Base-by-base conservation (phyloP, 2,329 filamentous ascomycete species). In the Seiridium unicorne region DNA sequence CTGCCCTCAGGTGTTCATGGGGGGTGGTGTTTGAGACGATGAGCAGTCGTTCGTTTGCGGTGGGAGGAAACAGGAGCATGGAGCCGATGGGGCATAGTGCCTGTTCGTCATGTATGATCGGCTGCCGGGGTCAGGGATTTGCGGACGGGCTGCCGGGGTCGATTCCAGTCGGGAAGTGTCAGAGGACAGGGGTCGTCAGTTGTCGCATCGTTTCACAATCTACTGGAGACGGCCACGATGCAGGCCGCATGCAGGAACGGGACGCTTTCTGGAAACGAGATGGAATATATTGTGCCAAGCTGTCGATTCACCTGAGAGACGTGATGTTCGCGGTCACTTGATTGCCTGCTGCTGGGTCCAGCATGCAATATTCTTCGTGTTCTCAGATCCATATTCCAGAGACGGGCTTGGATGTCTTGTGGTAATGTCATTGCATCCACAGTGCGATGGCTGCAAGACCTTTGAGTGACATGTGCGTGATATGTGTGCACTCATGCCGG, bases 41-140 rank as follows among this genome's bases (percentile, higher is more conserved):
- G 32, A 57, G 42, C 35, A 44, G 18, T 55, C 51, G 51, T 55
- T 35, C 26, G 51, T 40, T 35, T n/a, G 31, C 51, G 53, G 48
- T 51, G 7, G 42, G 56, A 36, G 57, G 49, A 53, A 53, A 53
- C 42, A 53, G 57, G 55, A 57, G 38, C 34, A 51, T n/a, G 26
- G 38, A 48, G 59, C 59, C 56, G 63, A 63, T 62, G 42, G 61
- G 59, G 55, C 44, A 60, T 60, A 58, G 58, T 44, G 40, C 35
- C 26, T 32, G 49, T 61, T 55, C 61, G 49, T 65, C 59, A 47
- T 62, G 69, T 70, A 60, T 71, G 69, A 71, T 71, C 69, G 61
- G 11, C 64, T 32, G 48, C 62, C 44, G 59, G 66, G 65, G 59
- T 62, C 61, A 64, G 58, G 66, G 64, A 60, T 26, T 58, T 44